Percentiles rank a stretch among this genome's conserved stretches.
Evolutionary conservation across 169 alveolate genomes (phyloP).

Genomic region (Ichthyophthirius multifiliis): DNA sequence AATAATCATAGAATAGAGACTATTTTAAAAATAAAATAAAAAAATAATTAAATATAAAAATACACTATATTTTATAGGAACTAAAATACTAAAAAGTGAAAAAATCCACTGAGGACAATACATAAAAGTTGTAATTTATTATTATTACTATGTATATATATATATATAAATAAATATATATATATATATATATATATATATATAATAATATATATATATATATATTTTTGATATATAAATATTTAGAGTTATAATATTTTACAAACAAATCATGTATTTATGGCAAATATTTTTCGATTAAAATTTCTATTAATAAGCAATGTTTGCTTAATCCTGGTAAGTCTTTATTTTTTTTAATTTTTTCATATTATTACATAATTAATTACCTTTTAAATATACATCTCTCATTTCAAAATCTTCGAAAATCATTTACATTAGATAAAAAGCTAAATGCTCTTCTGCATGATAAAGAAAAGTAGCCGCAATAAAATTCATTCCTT

Average conservation of each 20-base stretch:
- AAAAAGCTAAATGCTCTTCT: conserved; percentile 13
- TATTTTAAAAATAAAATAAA: neutral
- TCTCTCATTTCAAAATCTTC: conserved; percentile 12
- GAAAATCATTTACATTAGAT: neutral
- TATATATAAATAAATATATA: no score
- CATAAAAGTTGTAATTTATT: neutral
- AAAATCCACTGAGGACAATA: conserved; percentile 3
- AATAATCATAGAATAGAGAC: neutral
- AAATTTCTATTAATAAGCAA: neutral
- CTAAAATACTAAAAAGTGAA: neutral
- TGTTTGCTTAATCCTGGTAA: conserved; percentile 9
- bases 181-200: no score
- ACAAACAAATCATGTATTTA: neutral
- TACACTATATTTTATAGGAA: neutral
- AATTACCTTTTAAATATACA: neutral
- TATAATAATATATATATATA: no score
- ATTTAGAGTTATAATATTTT: neutral
- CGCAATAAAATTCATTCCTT: conserved; percentile 10
- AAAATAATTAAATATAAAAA: neutral
- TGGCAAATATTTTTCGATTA: neutral
- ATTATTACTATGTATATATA: neutral
- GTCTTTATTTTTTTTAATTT: neutral
- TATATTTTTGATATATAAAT: neutral
- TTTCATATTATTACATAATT: neutral
- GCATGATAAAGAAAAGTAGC: conserved; percentile 4